Evolutionary conservation across 495 filamentous ascomycete species (phyloP).

Genomic region (Penicillium malachiteum): DNA sequence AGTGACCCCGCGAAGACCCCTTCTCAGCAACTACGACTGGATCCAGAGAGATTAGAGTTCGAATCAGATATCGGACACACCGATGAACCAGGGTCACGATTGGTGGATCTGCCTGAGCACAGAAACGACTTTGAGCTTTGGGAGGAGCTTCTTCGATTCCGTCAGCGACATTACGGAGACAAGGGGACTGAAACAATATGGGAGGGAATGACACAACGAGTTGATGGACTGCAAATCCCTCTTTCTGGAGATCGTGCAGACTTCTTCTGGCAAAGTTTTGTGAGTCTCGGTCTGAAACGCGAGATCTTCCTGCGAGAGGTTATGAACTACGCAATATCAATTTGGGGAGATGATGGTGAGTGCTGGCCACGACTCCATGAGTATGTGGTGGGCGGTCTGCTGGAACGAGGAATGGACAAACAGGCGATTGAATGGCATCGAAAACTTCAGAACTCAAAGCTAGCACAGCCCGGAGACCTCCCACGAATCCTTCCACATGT

Average conservation of each 20-base stretch:
- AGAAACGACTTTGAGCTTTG: constrained; percentile 58
- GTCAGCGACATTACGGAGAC: constrained; percentile 58
- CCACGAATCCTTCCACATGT: constrained; percentile 34
- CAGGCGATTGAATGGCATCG: constrained; percentile 51
- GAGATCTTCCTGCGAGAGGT: constrained; percentile 49
- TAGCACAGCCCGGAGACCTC: constrained; percentile 33
- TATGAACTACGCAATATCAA: constrained; percentile 52
- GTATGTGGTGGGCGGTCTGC: constrained; percentile 46
- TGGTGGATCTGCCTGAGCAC: constrained; percentile 55
- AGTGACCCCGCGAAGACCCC: not conserved
- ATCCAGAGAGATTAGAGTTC: constrained; percentile 40
- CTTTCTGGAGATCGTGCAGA: constrained; percentile 47
- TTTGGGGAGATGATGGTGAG: constrained; percentile 43
- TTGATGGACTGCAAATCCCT: constrained; percentile 46
- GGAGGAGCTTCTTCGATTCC: constrained; percentile 62
- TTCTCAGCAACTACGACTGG: constrained; percentile 20
- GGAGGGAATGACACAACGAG: constrained; percentile 52
- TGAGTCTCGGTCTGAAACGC: constrained; percentile 48
- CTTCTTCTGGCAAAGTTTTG: constrained; percentile 57
- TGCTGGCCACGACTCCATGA: constrained; percentile 51
- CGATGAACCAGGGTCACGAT: constrained; percentile 33
- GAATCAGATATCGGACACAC: constrained; percentile 54
- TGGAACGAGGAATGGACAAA: constrained; percentile 32
- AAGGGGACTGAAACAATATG: constrained; percentile 62
- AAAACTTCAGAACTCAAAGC: constrained; percentile 33